These are phyloP conservation scores for Entoloma clypeatum DNA, from an alignment of 1,284 basidiomycete species.

Conservation along the genomic window DNA sequence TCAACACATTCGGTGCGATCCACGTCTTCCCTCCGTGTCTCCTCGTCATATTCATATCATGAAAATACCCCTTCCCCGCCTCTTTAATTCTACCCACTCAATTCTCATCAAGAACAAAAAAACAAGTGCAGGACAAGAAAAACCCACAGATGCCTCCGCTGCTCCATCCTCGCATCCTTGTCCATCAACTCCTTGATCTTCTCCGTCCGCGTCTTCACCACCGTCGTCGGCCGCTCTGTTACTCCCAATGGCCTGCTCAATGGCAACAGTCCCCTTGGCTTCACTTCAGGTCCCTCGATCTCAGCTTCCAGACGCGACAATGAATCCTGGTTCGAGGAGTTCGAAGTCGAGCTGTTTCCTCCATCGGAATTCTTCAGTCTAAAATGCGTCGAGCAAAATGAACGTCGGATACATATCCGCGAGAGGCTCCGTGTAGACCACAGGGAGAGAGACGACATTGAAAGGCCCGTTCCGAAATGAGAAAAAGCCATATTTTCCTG, in stretches of 20 bases:
- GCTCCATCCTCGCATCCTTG: slow-evolving; percentile 64
- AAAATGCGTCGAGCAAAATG: slow-evolving; percentile 17
- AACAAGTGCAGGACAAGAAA: slow-evolving; percentile 1
- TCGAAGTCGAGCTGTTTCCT: too few relatives aligned
- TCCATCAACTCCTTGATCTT: slow-evolving; percentile 70
- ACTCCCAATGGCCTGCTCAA: slow-evolving; percentile 78
- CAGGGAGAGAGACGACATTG: slow-evolving; percentile 18
- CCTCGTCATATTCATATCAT: slow-evolving; percentile 77
- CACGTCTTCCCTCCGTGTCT: slow-evolving; percentile 90
- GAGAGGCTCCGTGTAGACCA: slow-evolving; percentile 14
- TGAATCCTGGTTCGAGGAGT: too few relatives aligned
- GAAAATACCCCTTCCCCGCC: slow-evolving; percentile 86
- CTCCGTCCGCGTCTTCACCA: slow-evolving; percentile 61
- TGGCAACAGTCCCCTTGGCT: slow-evolving; percentile 41
- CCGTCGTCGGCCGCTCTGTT: slow-evolving; percentile 51
- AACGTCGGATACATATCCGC: slow-evolving; percentile 16
- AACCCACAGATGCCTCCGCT: slow-evolving; percentile 74
- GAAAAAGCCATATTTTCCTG: background rate
- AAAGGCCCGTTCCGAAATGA: slow-evolving; percentile 2
- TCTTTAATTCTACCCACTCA: slow-evolving; percentile 76
- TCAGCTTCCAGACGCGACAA: slow-evolving; percentile 10
- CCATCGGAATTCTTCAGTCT: slow-evolving; percentile 9
- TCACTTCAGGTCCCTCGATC: slow-evolving; percentile 18
- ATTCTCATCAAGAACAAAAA: slow-evolving; percentile 11
- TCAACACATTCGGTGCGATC: slow-evolving; percentile 30